Conservation (phyloP, 768 basidiomycete genomes). For the Strobilomyces confusus region DNA sequence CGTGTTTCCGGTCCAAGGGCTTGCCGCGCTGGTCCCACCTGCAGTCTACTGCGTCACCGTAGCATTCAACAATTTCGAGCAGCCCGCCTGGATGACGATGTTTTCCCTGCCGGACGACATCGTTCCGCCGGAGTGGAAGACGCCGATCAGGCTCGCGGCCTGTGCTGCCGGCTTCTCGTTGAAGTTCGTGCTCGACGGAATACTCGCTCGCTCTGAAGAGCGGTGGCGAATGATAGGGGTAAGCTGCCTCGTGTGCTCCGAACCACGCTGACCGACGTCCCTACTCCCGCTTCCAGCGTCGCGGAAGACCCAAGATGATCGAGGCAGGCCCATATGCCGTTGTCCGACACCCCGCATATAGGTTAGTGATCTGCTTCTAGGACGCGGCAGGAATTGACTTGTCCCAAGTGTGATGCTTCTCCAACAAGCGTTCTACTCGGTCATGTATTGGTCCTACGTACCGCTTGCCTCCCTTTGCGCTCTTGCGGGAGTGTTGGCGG, state of each 20-base stretch:
- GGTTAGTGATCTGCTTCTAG: slow-evolving; percentile 17
- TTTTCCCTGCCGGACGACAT: slow-evolving; percentile 25
- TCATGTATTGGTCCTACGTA: slow-evolving; percentile 34
- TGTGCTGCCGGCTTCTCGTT: slow-evolving; percentile 25
- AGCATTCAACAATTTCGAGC: slow-evolving; percentile 28
- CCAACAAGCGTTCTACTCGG: slow-evolving; percentile 22
- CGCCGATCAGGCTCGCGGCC: slow-evolving; percentile 23
- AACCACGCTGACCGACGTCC: neutral
- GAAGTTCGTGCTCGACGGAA: slow-evolving; percentile 9
- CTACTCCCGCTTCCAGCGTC: slow-evolving; percentile 15
- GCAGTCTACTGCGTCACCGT: slow-evolving; percentile 26
- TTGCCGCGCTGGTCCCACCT: slow-evolving; percentile 24
- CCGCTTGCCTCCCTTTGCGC: slow-evolving; percentile 29
- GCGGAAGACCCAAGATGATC: slow-evolving; percentile 29
- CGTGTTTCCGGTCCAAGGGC: slow-evolving; percentile 26
- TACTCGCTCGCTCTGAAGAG: slow-evolving; percentile 21
- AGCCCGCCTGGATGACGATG: slow-evolving; percentile 34
- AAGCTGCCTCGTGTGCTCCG: neutral
- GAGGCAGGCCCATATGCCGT: slow-evolving; percentile 33
- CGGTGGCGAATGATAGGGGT: slow-evolving; percentile 34
- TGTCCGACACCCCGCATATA: slow-evolving; percentile 36
- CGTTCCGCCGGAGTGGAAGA: slow-evolving; percentile 21
- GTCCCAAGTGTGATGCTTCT: slow-evolving; percentile 19
- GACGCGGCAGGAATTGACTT: neutral
- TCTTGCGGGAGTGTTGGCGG: slow-evolving; percentile 22